Conservation (phyloP, 352 stramenopile species). For the Blastocystis sp. region DNA sequence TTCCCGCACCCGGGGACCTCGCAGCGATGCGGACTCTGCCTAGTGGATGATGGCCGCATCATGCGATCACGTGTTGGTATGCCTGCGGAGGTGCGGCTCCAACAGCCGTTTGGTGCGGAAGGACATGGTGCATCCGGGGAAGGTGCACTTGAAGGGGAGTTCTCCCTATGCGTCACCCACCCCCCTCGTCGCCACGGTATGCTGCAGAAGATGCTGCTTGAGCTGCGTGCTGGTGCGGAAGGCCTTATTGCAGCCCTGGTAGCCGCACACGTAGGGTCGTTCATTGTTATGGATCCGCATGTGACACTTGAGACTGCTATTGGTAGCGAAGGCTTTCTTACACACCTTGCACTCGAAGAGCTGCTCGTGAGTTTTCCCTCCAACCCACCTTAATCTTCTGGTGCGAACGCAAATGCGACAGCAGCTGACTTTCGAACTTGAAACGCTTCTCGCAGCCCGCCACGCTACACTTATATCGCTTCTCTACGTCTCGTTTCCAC, state of each 20-base stretch:
- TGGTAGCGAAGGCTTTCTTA: background rate
- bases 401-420: constrained; percentile 17
- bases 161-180: constrained; percentile 10
- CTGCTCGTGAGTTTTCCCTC: background rate
- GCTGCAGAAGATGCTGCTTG: constrained; percentile 19
- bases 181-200: background rate
- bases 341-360: constrained; percentile 10
- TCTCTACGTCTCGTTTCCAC: background rate
- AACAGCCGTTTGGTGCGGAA: constrained; percentile 52
- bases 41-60: background rate
- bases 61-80: constrained; percentile 5
- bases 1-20: constrained; percentile 32
- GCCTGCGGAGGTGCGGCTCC: constrained; percentile 48
- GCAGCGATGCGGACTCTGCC: constrained; percentile 34
- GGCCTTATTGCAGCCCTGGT: constrained; percentile 6
- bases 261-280: constrained; percentile 34
- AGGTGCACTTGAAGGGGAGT: constrained; percentile 48
- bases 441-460: background rate
- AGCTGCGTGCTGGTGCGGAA: constrained; percentile 27
- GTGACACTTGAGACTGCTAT: constrained; percentile 12
- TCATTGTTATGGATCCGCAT: constrained; percentile 47
- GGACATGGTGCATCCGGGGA: constrained; percentile 29
- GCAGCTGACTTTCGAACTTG: constrained; percentile 24
- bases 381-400: constrained; percentile 7
- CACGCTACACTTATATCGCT: constrained; percentile 16